Evolutionary conservation across 352 stramenopile species (phyloP).

Genomic region (Pythium rishiriense): DNA sequence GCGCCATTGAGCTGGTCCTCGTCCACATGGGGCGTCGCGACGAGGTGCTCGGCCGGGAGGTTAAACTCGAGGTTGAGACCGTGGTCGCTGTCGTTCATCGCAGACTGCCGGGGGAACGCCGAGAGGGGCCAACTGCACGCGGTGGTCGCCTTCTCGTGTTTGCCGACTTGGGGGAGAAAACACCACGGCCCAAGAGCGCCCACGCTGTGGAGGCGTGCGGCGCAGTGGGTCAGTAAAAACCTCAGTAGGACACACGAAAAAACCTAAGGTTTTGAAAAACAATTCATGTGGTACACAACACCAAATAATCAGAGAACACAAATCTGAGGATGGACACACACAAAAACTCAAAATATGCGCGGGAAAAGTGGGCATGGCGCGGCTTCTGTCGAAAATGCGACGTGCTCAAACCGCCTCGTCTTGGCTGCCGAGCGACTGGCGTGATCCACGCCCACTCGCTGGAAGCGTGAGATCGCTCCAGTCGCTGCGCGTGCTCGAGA

Average conservation of each 20-base stretch:
- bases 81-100: constrained; percentile 56
- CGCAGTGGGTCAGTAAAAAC: neutral
- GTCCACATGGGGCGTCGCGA: constrained; percentile 45
- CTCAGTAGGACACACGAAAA: neutral
- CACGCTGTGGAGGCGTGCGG: neutral
- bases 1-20: constrained; percentile 61
- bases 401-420: constrained; percentile 7
- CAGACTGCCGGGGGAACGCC: neutral
- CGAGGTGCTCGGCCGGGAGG: constrained; percentile 40
- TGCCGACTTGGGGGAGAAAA: neutral
- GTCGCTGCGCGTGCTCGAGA: constrained; percentile 10
- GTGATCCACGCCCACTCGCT: neutral
- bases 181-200: neutral
- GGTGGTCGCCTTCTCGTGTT: constrained; percentile 21
- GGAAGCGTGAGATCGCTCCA: constrained; percentile 8
- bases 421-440: constrained; percentile 1
- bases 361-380: no score
- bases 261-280: constrained; percentile 3
- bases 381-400: neutral
- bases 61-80: constrained; percentile 61
- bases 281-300: neutral
- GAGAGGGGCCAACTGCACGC: neutral
- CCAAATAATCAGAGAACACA: neutral
- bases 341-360: neutral
- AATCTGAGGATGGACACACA: neutral